Evolutionary conservation across 257 asterid species (phyloP).

Genomic region (Anisodus acutangulus): DNA sequence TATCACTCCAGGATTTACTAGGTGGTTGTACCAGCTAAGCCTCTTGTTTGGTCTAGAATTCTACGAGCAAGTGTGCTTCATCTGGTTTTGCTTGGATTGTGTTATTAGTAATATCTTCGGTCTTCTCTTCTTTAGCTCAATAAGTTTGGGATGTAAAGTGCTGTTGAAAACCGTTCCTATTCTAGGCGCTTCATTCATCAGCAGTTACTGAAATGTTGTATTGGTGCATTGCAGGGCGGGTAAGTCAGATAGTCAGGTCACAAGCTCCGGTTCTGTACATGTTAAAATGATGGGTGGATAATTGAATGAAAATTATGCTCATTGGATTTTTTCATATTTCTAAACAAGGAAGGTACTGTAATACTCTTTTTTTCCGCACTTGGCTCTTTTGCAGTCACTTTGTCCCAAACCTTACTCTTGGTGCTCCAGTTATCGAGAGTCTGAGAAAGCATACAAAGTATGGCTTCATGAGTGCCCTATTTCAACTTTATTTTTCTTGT

Average conservation of each 20-base stretch:
- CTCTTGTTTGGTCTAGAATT: not conserved
- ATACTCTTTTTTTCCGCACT: not conserved
- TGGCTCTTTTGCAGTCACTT: constrained; percentile 64
- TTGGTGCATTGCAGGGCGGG: constrained; percentile 83
- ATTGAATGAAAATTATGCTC: not conserved
- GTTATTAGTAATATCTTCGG: not conserved
- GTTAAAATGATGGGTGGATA: constrained; percentile 32
- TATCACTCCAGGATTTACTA: constrained; percentile 7
- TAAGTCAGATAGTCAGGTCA: constrained; percentile 52
- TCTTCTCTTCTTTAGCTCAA: constrained; percentile 26
- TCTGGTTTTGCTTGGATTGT: not conserved
- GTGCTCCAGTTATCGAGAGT: constrained; percentile 88
- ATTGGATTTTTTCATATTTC: constrained; percentile 2
- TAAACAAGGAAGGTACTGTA: not conserved
- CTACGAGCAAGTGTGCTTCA: not conserved
- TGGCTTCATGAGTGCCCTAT: constrained; percentile 23
- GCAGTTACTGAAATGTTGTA: constrained; percentile 22
- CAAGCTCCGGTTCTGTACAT: constrained; percentile 22
- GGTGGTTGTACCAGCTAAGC: constrained; percentile 2
- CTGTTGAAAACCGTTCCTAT: not conserved
- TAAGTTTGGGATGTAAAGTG: not conserved
- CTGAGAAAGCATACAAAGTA: constrained; percentile 89
- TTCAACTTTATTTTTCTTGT: constrained; percentile 14
- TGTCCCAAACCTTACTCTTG: constrained; percentile 90
- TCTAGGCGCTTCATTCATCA: not conserved